These are phyloP conservation scores for Scedosporium minutisporum DNA, from an alignment of 2,329 filamentous ascomycete species.

Conservation along the genomic window DNA sequence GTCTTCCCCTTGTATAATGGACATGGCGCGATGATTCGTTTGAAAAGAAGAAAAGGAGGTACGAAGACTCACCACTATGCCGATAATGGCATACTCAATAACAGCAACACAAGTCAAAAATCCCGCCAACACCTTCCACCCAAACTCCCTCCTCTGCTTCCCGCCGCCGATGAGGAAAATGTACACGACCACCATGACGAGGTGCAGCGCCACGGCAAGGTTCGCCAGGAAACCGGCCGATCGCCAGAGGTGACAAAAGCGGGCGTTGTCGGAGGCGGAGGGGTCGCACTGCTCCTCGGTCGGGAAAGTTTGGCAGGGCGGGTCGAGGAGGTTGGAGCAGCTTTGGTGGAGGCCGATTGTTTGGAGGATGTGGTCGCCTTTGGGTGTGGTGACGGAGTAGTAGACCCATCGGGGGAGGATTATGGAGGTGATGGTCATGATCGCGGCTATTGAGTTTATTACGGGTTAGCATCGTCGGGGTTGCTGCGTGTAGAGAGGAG, in stretches of 20 bases:
- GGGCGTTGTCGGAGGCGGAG: slow-evolving; percentile 29
- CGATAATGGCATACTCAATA: slow-evolving; percentile 69
- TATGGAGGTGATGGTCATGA: slow-evolving; percentile 62
- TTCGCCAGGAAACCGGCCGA: slow-evolving; percentile 81
- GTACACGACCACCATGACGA: slow-evolving; percentile 73
- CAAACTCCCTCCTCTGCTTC: slow-evolving; percentile 66
- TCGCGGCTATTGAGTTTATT: slow-evolving; percentile 42
- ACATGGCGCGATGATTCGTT: neutral
- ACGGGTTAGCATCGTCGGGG: slow-evolving; percentile 19
- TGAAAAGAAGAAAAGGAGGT: neutral
- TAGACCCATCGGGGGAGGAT: slow-evolving; percentile 62
- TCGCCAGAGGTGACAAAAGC: slow-evolving; percentile 89
- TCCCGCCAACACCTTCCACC: slow-evolving; percentile 67
- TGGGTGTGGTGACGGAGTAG: slow-evolving; percentile 44
- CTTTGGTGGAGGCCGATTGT: slow-evolving; percentile 71
- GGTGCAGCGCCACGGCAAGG: slow-evolving; percentile 71
- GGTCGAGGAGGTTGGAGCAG: slow-evolving; percentile 61
- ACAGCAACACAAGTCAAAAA: slow-evolving; percentile 56
- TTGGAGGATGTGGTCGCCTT: slow-evolving; percentile 39
- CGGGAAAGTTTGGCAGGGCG: slow-evolving; percentile 51
- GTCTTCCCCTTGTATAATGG: neutral
- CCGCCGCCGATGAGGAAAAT: slow-evolving; percentile 68
- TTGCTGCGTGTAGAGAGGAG: neutral
- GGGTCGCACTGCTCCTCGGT: slow-evolving; percentile 55
- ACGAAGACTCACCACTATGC: slow-evolving; percentile 59